Evolutionary conservation across 2,329 filamentous ascomycete genomes (phyloP), one percentile per base, ranked within the genome.

Genomic region (Dothideomycetidae sp.): DNA sequence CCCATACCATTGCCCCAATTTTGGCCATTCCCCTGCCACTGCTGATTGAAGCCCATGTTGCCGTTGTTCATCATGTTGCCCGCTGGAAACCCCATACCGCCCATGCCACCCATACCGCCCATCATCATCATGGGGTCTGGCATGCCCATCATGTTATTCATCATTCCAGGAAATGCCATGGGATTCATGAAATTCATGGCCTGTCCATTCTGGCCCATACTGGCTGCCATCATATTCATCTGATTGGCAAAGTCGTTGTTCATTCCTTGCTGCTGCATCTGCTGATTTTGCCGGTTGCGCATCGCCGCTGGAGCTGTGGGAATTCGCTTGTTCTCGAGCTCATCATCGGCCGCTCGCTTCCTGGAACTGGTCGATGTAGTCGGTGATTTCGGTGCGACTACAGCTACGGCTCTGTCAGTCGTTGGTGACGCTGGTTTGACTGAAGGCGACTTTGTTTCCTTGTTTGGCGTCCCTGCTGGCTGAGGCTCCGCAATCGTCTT

Each of bases 321-420:
- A 12, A 57, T 58, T 14, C 58, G 55, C 31, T 58, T 50, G 40
- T 59, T 64, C 33, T 59, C 59, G 37, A 69, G 59, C 19, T 74
- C 67, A 36, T 85, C 78, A 23, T 88, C 83, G 10, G 85, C 84
- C 9, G 80, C 71, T 14, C 90, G 75, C 63, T 96, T 98, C 61
- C 81, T 90, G 16, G 72, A 63, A 36, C 46, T 43, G 32, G 50
- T 47, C 33, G 46, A 38, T 33, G 44, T 44, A n/a, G 42, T 35
- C n/a, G 21, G 21, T 33, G 48, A 45, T 28, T 44, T 34, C 40
- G 44, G 44, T 44, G 47, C 33, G 42, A 39, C 46, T 39, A 50
- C 41, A 42, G 48, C 48, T 5, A 41, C 23, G 31, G 45, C 36
- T 36, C 45, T 46, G 45, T 48, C 44, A 42, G 44, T 42, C 16